phyloP scores from a whole-genome alignment of 2,329 filamentous ascomycete genomes.

The Emergomyces pasteurianus region DNA sequence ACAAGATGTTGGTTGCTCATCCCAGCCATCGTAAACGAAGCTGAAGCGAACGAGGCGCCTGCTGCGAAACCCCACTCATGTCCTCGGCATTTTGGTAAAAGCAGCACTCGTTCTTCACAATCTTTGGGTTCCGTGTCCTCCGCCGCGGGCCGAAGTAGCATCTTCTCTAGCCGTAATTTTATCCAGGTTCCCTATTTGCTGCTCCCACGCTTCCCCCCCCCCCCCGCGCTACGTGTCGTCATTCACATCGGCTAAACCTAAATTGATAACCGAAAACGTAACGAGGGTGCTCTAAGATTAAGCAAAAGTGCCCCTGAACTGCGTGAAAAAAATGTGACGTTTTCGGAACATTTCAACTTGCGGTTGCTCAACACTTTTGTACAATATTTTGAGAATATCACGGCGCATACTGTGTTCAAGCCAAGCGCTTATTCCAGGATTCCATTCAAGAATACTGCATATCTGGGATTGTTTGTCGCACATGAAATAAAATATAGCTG shows the following conservation, averaged over 20 bases:
- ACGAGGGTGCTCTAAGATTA: too few relatives aligned
- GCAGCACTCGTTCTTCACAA: background rate
- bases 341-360: too few relatives aligned
- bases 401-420: background rate
- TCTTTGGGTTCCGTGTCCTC: background rate
- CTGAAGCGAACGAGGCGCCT: background rate
- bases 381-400: background rate
- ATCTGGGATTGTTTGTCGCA: too few relatives aligned
- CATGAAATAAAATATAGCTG: background rate
- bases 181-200: background rate
- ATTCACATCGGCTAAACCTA: background rate
- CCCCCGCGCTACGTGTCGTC: too few relatives aligned
- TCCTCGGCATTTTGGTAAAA: background rate
- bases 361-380: background rate
- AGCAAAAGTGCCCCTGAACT: too few relatives aligned
- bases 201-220: too few relatives aligned
- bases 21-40: background rate
- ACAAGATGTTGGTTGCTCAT: background rate
- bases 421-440: background rate
- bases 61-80: background rate
- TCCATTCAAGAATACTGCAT: too few relatives aligned
- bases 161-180: background rate
- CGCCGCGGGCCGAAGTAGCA: background rate
- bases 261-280: too few relatives aligned
- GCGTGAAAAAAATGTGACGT: too few relatives aligned